Base-by-base conservation (phyloP, 116 monocot species). In the Phalaenopsis hybrid region DNA sequence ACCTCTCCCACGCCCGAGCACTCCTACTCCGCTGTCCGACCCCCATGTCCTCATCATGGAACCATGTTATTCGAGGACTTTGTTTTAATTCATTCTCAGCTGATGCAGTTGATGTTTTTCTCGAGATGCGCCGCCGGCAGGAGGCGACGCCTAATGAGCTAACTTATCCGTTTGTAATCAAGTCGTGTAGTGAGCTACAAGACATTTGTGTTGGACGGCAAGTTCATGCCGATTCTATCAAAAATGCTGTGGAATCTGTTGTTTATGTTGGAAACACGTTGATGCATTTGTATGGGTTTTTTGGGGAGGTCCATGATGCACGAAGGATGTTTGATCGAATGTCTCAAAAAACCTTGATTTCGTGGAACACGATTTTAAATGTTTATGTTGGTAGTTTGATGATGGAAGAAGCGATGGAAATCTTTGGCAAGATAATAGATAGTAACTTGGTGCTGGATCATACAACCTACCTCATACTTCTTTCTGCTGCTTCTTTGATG, bases 221-320 rank as follows among this genome's bases (percentile, higher is more conserved):
- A 43, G 75, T 75, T 46, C 88, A 88, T 59, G 79, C 82, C 6
- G 90, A 86, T 82, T 72, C 63, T 2, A 1, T 88, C 5, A 90
- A 90, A 80, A 82, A 12, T 46, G 91, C 90, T 0, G 57, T 75
- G 1, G 77, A 43, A 55, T 79, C 79, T 4, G 82, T 88, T 31
- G 95, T 95, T 45, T 95, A 89, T 46, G 90, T 91, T 12, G 79
- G 80, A 45, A 95, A 95, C 77, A 85, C 89, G 1, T 80, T 93
- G 28, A 87, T 91, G 49, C 86, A 81, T 9, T 49, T 93, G 0
- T 95, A 95, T n/a, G 88, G 86, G 0, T 81, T 79, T 1, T 95
- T 91, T 28, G 52, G 83, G 7, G 45, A 78, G 51, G 48, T 92
- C 46, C 51, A 9, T 15, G 81, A 86, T 15, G 91, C 84, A 8